A percentile compares a stretch with the other conserved stretches of the same genome.
Conservation (phyloP, 345 rosid genomes). For the Eucalyptus grandis region DNA sequence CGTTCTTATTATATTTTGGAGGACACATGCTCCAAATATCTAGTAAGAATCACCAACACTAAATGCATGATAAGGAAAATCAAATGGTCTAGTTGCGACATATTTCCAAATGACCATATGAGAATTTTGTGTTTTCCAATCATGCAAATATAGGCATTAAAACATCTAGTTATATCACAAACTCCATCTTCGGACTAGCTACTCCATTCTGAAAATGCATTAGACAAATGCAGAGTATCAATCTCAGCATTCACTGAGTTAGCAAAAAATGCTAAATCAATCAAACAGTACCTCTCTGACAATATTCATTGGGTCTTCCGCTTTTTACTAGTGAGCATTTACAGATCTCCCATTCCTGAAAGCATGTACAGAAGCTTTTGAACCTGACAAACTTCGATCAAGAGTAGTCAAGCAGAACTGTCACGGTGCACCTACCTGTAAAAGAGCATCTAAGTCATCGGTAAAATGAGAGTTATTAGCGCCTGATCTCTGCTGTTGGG, state of each 20-base stretch:
- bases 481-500: constrained; percentile 21
- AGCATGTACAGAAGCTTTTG: neutral
- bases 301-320: constrained; percentile 89
- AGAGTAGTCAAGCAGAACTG: neutral
- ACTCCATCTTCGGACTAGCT: neutral
- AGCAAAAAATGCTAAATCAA: neutral
- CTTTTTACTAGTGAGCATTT: constrained; percentile 84
- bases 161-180: neutral
- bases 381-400: neutral
- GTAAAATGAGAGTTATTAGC: constrained; percentile 47
- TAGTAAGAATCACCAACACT: neutral
- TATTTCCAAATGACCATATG: neutral
- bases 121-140: neutral
- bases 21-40: neutral
- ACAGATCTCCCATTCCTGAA: constrained; percentile 91
- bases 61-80: neutral
- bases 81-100: neutral
- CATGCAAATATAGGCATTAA: neutral
- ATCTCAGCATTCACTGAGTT: neutral
- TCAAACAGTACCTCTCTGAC: constrained; percentile 65
- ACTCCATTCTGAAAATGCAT: neutral
- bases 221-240: too few species aligned
- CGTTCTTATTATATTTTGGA: neutral
- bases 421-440: constrained; percentile 34
- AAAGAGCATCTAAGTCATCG: constrained; percentile 60